Evolutionary conservation across 352 stramenopile genomes (phyloP).

Genomic region (Elongisporangium anandrum): DNA sequence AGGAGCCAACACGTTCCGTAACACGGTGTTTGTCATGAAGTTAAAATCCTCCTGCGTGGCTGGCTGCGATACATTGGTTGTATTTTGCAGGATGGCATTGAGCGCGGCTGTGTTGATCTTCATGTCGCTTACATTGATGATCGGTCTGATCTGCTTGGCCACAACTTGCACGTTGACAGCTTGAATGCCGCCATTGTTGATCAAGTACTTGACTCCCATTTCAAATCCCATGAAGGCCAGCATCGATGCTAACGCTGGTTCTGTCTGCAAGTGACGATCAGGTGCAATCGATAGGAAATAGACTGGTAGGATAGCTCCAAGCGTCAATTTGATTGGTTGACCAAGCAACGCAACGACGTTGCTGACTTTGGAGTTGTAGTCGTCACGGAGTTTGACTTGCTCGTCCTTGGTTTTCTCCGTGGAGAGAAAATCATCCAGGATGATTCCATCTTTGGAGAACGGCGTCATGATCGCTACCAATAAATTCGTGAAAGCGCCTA

Average conservation of each 20-base stretch:
- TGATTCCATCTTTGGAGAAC: neutral
- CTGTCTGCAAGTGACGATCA: neutral
- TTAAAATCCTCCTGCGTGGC: no score
- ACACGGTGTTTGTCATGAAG: no score
- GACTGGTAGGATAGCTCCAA: neutral
- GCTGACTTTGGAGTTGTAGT: neutral
- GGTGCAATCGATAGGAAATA: neutral
- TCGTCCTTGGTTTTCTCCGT: neutral
- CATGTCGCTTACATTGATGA: neutral
- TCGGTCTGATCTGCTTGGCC: neutral
- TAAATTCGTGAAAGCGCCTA: neutral
- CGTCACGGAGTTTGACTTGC: neutral
- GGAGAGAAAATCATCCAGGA: neutral
- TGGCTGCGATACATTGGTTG: no score
- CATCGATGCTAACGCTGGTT: neutral
- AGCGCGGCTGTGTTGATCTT: neutral
- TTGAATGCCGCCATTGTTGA: neutral
- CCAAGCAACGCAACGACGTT: neutral
- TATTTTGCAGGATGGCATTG: no score
- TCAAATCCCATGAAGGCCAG: neutral
- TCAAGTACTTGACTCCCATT: neutral
- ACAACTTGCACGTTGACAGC: neutral
- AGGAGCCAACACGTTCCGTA: no score
- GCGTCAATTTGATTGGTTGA: neutral
- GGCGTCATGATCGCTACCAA: neutral